A percentile compares a stretch with the other conserved stretches of the same genome.
phyloP scores from a whole-genome alignment of 306 rosid species.

The peach (Prunus persica) region DNA sequence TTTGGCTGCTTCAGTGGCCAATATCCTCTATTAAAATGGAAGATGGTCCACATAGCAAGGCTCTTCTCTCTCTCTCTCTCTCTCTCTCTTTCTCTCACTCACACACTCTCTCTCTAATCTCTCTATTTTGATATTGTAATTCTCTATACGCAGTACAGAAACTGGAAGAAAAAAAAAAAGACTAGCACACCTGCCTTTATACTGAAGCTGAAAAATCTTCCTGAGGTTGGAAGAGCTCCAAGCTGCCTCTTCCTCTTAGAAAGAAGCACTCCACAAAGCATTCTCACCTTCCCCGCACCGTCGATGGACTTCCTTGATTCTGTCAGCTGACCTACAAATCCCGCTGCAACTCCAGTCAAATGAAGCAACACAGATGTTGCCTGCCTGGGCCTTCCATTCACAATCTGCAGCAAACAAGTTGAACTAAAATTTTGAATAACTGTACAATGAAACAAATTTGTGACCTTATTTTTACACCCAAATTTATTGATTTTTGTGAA shows the following conservation, averaged over 20 bases:
- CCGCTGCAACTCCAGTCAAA: constrained; percentile 99
- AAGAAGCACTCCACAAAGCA: constrained; percentile 85
- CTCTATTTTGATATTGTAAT: constrained; percentile 32
- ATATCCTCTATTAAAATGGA: constrained; percentile 63
- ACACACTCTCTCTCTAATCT: constrained; percentile 17
- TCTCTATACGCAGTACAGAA: constrained; percentile 42
- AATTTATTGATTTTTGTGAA: background rate
- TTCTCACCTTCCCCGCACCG: constrained; percentile 96
- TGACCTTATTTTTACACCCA: background rate
- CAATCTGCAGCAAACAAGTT: constrained; percentile 65
- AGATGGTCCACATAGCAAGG: constrained; percentile 53
- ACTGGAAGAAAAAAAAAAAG: constrained; percentile 1
- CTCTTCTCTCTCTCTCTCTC: background rate
- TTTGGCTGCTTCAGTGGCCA: constrained; percentile 61
- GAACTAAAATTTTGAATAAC: background rate
- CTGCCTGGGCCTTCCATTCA: constrained; percentile 99
- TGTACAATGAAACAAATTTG: background rate
- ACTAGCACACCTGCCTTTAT: constrained; percentile 27
- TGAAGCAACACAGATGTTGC: constrained; percentile 95
- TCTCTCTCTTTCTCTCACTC: background rate
- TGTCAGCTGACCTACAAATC: constrained; percentile 90
- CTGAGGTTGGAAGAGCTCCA: constrained; percentile 63
- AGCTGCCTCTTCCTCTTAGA: constrained; percentile 34
- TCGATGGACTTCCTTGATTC: constrained; percentile 91
- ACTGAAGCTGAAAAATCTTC: constrained; percentile 37